Evolutionary conservation across 2,329 filamentous ascomycete species (phyloP), one percentile per base, ranked within the genome.

Genomic region (Didymella sp.): DNA sequence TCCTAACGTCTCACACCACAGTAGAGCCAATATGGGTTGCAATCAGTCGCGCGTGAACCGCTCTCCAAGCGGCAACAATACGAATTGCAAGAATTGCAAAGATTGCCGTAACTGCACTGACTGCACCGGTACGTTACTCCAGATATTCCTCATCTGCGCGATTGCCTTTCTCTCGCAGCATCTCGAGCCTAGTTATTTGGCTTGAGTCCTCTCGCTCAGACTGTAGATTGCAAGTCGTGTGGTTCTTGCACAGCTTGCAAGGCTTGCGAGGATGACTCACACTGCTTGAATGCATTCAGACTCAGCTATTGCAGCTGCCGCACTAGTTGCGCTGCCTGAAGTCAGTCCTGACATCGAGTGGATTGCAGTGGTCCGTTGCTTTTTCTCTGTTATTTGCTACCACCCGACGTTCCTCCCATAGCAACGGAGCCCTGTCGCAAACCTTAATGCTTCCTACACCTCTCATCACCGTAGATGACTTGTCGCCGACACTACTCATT

Each of bases 81-180:
- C 48, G 13, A 21, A 37, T 5, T 37, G 35, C 35, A 37, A 37
- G 17, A 37, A 37, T 12, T 37, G 35, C 45, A 13, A 33, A 50
- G 25, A 49, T 17, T 56, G 52, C 24, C 37, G 27, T 2, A 44
- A 56, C 9, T 56, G 41, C 41, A 45, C 35, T 2, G 27, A 25
- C 12, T 49, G 35, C 27, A 22, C 24, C 25, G 35, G 38, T 46
- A 37, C 21, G 35, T 37, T 7, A 27, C 30, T 31, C 11, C 11
- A 27, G 8, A 27, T 27, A 11, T 31, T 11, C 6, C 30, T 5
- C 21, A 2, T 7, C 11, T 11, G 19, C 7, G n/a, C n/a, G 7
- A 21, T 37, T 15, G 19, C 8, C 6, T 37, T 11, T n/a, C 4
- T 6, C 5, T 11, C n/a, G n/a, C n/a, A n/a, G n/a, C n/a, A n/a